Evolutionary conservation across 164 flowering plant species (phyloP).

Genomic region (Buxus sempervirens): DNA sequence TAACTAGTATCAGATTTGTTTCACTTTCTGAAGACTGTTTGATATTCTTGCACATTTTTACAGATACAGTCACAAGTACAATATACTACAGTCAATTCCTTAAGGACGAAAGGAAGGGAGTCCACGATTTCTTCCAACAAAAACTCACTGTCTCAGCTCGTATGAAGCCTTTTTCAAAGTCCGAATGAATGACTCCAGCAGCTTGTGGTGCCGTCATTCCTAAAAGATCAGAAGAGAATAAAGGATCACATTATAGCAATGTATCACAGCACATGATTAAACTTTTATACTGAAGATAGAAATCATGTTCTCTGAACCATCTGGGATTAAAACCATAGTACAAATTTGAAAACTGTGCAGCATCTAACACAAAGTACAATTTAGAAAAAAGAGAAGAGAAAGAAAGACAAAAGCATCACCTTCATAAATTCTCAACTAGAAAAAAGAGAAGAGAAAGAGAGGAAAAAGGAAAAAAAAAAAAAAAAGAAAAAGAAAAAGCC

Average conservation of each 20-base stretch:
- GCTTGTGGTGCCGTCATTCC: conserved; percentile 99
- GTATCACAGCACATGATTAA: background rate
- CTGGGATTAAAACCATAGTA: background rate
- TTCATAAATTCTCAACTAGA: background rate
- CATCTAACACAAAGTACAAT: background rate
- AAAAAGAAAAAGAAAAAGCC: no score
- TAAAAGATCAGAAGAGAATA: conserved; percentile 18
- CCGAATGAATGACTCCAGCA: conserved; percentile 97
- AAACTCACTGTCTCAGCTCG: conserved; percentile 94
- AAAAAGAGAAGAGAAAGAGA: no score
- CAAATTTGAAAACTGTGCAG: no score
- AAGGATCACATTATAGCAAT: background rate
- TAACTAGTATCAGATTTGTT: no score
- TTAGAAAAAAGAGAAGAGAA: no score
- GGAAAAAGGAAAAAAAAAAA: no score
- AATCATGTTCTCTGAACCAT: background rate
- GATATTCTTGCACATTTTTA: no score
- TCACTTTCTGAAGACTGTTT: no score
- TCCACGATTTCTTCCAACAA: background rate
- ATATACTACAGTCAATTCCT: background rate
- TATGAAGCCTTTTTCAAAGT: conserved; percentile 97
- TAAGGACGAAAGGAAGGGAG: background rate
- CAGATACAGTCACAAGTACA: no score
- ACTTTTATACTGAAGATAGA: background rate
- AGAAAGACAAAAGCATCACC: background rate